Conservation (phyloP, 2,329 filamentous ascomycete species). For the Didymella pomorum region DNA sequence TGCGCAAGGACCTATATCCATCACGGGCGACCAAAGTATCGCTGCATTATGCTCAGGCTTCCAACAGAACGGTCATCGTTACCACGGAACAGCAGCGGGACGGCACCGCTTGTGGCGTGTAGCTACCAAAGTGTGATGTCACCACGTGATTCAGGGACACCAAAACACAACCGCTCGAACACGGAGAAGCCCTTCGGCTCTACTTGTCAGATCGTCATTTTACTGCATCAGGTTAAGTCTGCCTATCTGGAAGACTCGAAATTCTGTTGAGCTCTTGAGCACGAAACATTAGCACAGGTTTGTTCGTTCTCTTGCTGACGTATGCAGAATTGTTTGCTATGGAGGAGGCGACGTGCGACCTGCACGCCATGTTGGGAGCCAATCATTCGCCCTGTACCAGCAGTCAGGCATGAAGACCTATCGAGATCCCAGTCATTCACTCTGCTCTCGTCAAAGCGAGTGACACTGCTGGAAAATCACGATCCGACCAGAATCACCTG, state of each 20-base stretch:
- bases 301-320: constrained; percentile 8
- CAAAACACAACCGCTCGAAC: neutral
- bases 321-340: constrained; percentile 11
- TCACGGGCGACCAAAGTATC: neutral
- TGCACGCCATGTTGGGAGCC: neutral
- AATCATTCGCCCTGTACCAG: neutral
- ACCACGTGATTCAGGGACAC: neutral
- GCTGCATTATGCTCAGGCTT: neutral
- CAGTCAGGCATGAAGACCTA: neutral
- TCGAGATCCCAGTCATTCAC: neutral
- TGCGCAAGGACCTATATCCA: neutral
- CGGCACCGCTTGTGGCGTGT: neutral
- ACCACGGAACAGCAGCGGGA: neutral
- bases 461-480: neutral
- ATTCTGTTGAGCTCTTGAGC: neutral
- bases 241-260: neutral
- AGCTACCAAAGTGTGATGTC: neutral
- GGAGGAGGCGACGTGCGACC: neutral
- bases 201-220: neutral
- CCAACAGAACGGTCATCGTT: neutral
- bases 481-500: neutral
- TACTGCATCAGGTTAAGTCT: neutral
- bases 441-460: neutral
- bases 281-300: neutral
- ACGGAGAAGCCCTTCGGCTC: neutral